Percentiles rank a stretch among this genome's conserved stretches.
phyloP scores from a whole-genome alignment of 2,329 filamentous ascomycete species.

The Chrysoporthe deuterocubensis region DNA sequence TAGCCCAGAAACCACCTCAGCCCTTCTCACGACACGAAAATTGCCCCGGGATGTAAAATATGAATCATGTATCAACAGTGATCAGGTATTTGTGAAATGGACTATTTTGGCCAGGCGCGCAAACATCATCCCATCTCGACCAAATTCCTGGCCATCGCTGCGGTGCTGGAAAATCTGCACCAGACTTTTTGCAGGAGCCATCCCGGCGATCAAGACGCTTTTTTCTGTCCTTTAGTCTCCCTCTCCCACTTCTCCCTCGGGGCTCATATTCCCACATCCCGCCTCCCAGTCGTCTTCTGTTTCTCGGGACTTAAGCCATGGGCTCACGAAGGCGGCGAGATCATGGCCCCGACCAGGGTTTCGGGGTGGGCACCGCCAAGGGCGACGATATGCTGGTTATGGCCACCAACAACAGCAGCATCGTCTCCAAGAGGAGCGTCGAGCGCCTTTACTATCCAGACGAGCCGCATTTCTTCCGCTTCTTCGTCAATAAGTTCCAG shows the following conservation, averaged over 20 bases:
- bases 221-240: not conserved
- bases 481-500: conserved; percentile 85
- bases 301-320: not conserved
- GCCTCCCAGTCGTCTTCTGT: not conserved
- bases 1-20: not conserved
- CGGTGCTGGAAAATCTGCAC: not conserved
- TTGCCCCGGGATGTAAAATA: not conserved
- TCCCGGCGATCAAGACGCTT: not conserved
- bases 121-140: not conserved
- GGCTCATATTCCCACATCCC: not conserved
- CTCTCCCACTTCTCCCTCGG: not conserved
- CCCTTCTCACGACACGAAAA: not conserved
- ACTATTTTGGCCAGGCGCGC: not conserved
- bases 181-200: not conserved
- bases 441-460: conserved; percentile 80
- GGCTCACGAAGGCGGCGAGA: not conserved
- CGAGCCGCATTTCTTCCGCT: conserved; percentile 82
- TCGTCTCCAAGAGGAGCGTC: conserved; percentile 91
- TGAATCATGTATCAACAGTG: not conserved
- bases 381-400: conserved; percentile 35
- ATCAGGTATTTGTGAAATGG: not conserved
- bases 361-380: conserved; percentile 27
- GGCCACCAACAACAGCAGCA: conserved; percentile 72
- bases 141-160: not conserved
- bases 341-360: not conserved